Percentiles rank a stretch among this genome's conserved stretches.
These are phyloP conservation scores for Prunus kanzakura DNA, from an alignment of 306 rosid genomes.

Conservation along the genomic window DNA sequence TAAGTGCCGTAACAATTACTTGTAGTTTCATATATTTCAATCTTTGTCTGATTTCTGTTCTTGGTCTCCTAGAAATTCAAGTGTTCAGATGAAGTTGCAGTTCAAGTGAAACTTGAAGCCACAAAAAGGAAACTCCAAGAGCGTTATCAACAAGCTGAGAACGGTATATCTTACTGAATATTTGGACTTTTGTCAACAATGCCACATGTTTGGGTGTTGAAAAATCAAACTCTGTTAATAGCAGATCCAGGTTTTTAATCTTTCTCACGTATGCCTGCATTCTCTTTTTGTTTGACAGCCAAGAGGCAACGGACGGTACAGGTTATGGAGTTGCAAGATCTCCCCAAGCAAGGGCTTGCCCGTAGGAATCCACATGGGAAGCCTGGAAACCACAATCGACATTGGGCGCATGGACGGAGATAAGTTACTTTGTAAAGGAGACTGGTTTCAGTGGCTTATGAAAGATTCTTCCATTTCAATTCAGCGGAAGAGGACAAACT, in stretches of 20 bases:
- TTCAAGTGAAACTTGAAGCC: constrained; percentile 78
- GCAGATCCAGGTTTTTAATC: not conserved
- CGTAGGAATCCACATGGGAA: constrained; percentile 53
- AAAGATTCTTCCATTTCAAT: constrained; percentile 20
- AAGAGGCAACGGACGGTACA: constrained; percentile 89
- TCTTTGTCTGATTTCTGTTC: constrained; percentile 29
- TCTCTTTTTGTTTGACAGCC: constrained; percentile 45
- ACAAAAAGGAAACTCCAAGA: constrained; percentile 95
- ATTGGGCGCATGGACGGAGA: constrained; percentile 53
- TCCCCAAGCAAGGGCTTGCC: constrained; percentile 67
- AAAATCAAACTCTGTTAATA: not conserved
- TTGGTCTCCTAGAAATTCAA: constrained; percentile 41
- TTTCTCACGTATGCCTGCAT: constrained; percentile 13
- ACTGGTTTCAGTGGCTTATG: constrained; percentile 8
- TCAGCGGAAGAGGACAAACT: constrained; percentile 26
- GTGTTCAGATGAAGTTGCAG: constrained; percentile 56
- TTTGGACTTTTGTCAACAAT: not conserved
- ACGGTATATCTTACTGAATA: constrained; percentile 41
- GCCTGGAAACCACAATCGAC: constrained; percentile 59
- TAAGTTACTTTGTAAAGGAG: constrained; percentile 18
- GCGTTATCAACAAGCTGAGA: constrained; percentile 91
- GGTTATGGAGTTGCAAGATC: constrained; percentile 87
- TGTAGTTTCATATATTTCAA: constrained; percentile 2
- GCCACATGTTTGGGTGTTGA: not conserved
- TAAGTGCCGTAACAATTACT: constrained; percentile 28